A percentile compares a stretch with the other conserved stretches of the same genome.
Evolutionary conservation across 441 rosid species (phyloP).

Genomic region (Pelargonium myrrhifolium): DNA sequence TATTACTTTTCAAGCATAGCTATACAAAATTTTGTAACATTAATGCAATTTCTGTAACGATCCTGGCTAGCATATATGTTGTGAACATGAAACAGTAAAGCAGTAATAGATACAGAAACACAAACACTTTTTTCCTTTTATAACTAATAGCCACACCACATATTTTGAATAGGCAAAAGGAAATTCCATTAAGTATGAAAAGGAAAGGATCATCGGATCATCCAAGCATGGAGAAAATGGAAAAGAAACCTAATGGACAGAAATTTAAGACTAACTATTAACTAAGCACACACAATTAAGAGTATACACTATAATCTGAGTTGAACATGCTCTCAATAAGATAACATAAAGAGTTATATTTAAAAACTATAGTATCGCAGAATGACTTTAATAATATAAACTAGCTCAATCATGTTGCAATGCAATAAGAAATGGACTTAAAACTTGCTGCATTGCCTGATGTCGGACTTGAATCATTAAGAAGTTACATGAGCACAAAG

Average conservation of each 20-base stretch:
- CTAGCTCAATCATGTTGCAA: slow-evolving; percentile 13
- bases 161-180: not conserved
- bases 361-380: not conserved
- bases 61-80: not conserved
- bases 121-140: not conserved
- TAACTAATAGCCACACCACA: not conserved
- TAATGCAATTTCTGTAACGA: not conserved
- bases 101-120: not conserved
- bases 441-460: slow-evolving; percentile 14
- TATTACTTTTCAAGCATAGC: not conserved
- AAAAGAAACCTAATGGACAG: not conserved
- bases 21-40: not conserved
- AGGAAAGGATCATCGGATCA: not conserved
- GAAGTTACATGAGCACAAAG: slow-evolving; percentile 18
- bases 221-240: not conserved
- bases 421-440: slow-evolving; percentile 16
- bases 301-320: not conserved
- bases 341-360: not conserved
- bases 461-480: slow-evolving; percentile 14
- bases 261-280: not conserved
- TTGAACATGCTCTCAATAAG: not conserved
- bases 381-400: not conserved
- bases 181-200: not conserved
- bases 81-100: not conserved
- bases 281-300: not conserved